Percentiles rank a stretch among this genome's conserved stretches.
phyloP scores from a whole-genome alignment of 2,329 filamentous ascomycete genomes.

The Monilinia vaccinii-corymbosi region DNA sequence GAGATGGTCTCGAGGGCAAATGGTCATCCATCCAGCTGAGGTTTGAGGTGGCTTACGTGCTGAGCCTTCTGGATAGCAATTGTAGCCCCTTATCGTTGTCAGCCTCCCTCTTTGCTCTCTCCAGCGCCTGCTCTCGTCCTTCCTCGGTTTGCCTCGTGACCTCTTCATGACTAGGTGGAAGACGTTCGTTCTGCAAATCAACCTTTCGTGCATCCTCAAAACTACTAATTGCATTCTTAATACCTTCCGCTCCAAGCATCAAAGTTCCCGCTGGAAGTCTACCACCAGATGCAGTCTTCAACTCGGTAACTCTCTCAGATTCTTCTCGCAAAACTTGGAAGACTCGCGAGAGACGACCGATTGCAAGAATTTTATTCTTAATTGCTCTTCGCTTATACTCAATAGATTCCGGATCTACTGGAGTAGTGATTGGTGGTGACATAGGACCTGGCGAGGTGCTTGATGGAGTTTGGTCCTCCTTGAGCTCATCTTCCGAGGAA shows the following conservation, averaged over 20 bases:
- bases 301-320: slow-evolving; percentile 90
- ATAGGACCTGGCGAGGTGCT: slow-evolving; percentile 50
- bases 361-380: slow-evolving; percentile 99
- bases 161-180: slow-evolving; percentile 89
- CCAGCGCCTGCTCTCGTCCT: slow-evolving; percentile 71
- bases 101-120: slow-evolving; percentile 78
- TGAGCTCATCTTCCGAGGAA: slow-evolving; percentile 97
- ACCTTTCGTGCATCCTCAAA: slow-evolving; percentile 98
- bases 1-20: neutral
- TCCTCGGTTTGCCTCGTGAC: slow-evolving; percentile 75
- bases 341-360: slow-evolving; percentile 89
- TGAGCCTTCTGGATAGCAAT: slow-evolving; percentile 80
- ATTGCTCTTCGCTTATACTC: slow-evolving; percentile 94
- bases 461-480: slow-evolving; percentile 75
- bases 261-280: slow-evolving; percentile 89
- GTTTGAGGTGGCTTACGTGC: slow-evolving; percentile 63
- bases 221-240: slow-evolving; percentile 94
- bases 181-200: slow-evolving; percentile 88
- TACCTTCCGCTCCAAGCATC: slow-evolving; percentile 95
- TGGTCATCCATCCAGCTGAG: neutral
- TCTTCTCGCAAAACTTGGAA: slow-evolving; percentile 98
- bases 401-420: slow-evolving; percentile 68
- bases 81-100: slow-evolving; percentile 87
- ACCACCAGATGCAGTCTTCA: slow-evolving; percentile 93
- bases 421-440: slow-evolving; percentile 58